Percentiles rank a stretch among this genome's conserved stretches.
phyloP scores from a whole-genome alignment of 345 rosid species.

The Rhodamnia argentea region DNA sequence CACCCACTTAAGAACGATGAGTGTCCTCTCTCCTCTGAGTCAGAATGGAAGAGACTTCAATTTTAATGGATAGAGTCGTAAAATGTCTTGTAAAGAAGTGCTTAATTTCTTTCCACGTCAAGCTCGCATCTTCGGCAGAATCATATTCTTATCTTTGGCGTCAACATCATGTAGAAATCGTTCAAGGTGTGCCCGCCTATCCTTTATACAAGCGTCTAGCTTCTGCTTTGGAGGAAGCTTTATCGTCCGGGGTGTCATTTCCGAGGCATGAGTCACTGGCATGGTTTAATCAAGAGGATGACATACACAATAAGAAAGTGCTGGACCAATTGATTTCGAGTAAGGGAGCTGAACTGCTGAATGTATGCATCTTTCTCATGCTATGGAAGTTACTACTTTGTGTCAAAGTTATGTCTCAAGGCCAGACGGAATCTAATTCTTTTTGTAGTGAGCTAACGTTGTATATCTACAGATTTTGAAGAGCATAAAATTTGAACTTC shows the following conservation, averaged over 20 bases:
- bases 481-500: conserved; percentile 41
- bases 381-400: neutral
- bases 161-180: conserved; percentile 1
- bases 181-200: conserved; percentile 7
- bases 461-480: conserved; percentile 35
- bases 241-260: conserved; percentile 12
- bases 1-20: neutral
- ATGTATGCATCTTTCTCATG: conserved; percentile 6
- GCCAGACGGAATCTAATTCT: neutral
- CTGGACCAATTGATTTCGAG: conserved; percentile 17
- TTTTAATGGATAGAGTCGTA: neutral
- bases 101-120: neutral
- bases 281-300: conserved; percentile 1
- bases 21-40: neutral
- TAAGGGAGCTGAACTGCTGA: conserved; percentile 25
- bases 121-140: neutral
- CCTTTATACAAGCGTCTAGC: conserved; percentile 42
- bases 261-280: neutral
- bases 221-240: conserved; percentile 23
- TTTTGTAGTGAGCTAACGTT: neutral
- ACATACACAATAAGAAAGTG: conserved; percentile 3
- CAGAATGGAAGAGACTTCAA: neutral
- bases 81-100: neutral
- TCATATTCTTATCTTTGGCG: neutral
- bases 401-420: neutral